Evolutionary conservation across 2,329 filamentous ascomycete species (phyloP).

Genomic region (Aspergillus caelatus): DNA sequence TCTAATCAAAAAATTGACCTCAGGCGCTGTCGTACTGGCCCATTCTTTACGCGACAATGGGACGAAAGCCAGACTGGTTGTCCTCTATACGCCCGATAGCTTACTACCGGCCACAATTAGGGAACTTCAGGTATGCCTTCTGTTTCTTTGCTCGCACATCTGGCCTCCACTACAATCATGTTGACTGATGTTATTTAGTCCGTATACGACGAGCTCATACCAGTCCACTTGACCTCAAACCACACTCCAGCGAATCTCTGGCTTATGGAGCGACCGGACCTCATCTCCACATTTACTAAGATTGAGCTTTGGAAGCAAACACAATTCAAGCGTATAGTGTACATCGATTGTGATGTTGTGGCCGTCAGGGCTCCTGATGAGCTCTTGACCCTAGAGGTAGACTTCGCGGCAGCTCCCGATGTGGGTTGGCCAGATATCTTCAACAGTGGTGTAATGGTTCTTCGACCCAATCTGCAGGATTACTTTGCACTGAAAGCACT

Average conservation of each 20-base stretch:
- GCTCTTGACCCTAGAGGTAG: slow-evolving; percentile 70
- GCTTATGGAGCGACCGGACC: slow-evolving; percentile 87
- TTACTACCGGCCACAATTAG: slow-evolving; percentile 74
- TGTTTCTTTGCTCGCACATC: slow-evolving; percentile 9
- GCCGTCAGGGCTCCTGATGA: slow-evolving; percentile 89
- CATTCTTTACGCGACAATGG: slow-evolving; percentile 92
- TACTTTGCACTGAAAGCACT: slow-evolving; percentile 83
- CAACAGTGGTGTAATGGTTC: slow-evolving; percentile 96
- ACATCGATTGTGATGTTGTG: slow-evolving; percentile 93
- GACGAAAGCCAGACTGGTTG: slow-evolving; percentile 81
- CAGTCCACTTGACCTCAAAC: slow-evolving; percentile 79
- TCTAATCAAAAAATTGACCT: slow-evolving; percentile 21
- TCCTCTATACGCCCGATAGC: slow-evolving; percentile 78
- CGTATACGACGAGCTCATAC: slow-evolving; percentile 86
- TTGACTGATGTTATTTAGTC: slow-evolving; percentile 54
- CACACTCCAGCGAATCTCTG: slow-evolving; percentile 77
- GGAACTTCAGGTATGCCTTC: slow-evolving; percentile 68
- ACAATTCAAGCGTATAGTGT: slow-evolving; percentile 90
- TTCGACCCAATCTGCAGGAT: slow-evolving; percentile 82
- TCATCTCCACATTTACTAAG: slow-evolving; percentile 94
- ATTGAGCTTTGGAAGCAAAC: slow-evolving; percentile 90
- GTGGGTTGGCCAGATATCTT: slow-evolving; percentile 98
- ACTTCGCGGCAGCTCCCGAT: slow-evolving; percentile 79
- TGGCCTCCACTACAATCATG: not conserved
- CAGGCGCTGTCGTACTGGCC: slow-evolving; percentile 88